phyloP scores from a whole-genome alignment of 2,329 filamentous ascomycete species.

The Phialocephala subalpina region DNA sequence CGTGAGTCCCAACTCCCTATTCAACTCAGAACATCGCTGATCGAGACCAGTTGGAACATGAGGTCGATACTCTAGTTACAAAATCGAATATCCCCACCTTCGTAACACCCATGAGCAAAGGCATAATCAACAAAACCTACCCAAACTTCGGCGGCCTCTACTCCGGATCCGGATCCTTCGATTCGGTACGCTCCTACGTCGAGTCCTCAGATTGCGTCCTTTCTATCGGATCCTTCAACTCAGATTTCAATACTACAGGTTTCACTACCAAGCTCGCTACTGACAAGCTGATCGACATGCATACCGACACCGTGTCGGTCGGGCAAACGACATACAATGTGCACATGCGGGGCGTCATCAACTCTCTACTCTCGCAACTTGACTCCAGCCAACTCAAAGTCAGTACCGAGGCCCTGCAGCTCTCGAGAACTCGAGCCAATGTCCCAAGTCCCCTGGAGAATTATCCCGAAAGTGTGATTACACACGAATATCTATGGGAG shows the following conservation, averaged over 20 bases:
- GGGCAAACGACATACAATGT: slow-evolving; percentile 78
- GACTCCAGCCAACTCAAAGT: slow-evolving; percentile 31
- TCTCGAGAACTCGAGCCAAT: slow-evolving; percentile 47
- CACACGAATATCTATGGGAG: slow-evolving; percentile 77
- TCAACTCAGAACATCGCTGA: not conserved
- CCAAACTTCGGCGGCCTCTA: slow-evolving; percentile 84
- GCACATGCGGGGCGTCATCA: slow-evolving; percentile 78
- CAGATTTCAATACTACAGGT: slow-evolving; percentile 53
- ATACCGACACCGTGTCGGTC: slow-evolving; percentile 75
- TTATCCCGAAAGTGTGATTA: not conserved
- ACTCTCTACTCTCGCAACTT: slow-evolving; percentile 56
- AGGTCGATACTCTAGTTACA: slow-evolving; percentile 55
- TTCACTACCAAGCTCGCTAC: slow-evolving; percentile 79
- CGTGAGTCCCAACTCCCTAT: not conserved
- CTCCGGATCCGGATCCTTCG: slow-evolving; percentile 75
- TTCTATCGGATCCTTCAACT: slow-evolving; percentile 67
- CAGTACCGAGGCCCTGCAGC: slow-evolving; percentile 57
- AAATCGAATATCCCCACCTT: slow-evolving; percentile 72
- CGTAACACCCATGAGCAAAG: slow-evolving; percentile 86
- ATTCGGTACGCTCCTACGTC: slow-evolving; percentile 65
- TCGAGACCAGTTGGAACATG: slow-evolving; percentile 63
- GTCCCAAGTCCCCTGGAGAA: slow-evolving; percentile 59
- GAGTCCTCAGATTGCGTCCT: slow-evolving; percentile 75
- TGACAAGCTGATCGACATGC: slow-evolving; percentile 79
- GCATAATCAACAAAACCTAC: slow-evolving; percentile 78